A percentile compares a stretch with the other conserved stretches of the same genome.
Evolutionary conservation across 371 early-diverging fungal genomes (phyloP).

Genomic region (Actinomortierella wolfii): DNA sequence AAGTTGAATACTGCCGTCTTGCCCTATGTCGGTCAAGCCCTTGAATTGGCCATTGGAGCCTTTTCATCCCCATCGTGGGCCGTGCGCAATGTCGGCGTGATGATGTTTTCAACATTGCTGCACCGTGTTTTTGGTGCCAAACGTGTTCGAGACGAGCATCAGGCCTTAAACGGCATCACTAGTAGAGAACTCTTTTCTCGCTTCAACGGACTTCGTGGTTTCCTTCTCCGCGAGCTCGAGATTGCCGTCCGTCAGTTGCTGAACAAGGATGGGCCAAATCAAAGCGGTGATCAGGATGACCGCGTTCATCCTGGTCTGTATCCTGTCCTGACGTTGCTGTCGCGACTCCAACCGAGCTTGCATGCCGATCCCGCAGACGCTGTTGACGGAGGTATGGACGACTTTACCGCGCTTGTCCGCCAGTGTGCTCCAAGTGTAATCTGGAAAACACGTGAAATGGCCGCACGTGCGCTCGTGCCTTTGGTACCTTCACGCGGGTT

Average conservation of each 20-base stretch:
- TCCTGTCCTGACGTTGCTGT: constrained; percentile 76
- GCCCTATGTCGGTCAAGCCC: constrained; percentile 75
- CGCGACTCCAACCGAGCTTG: constrained; percentile 78
- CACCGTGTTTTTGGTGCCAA: constrained; percentile 87
- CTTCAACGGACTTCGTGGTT: constrained; percentile 79
- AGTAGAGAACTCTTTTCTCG: constrained; percentile 90
- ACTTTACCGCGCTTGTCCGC: constrained; percentile 76
- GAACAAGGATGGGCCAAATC: constrained; percentile 35
- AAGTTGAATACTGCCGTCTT: constrained; percentile 73
- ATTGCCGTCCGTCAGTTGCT: constrained; percentile 67
- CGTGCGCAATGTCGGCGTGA: constrained; percentile 92
- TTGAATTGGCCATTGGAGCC: constrained; percentile 77
- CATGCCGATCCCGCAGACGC: constrained; percentile 53
- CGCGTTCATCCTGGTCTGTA: constrained; percentile 79
- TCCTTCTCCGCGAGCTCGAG: constrained; percentile 73
- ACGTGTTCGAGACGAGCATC: constrained; percentile 71
- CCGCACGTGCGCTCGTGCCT: constrained; percentile 81
- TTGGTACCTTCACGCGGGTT: constrained; percentile 55
- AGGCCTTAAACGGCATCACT: constrained; percentile 78
- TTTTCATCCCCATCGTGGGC: constrained; percentile 91
- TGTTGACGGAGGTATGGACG: constrained; percentile 55
- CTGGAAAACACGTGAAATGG: constrained; percentile 86
- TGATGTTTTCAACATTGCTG: constrained; percentile 87
- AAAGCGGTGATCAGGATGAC: constrained; percentile 14
- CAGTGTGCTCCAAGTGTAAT: constrained; percentile 76